phyloP scores from a whole-genome alignment of 352 stramenopile genomes.

The Elongisporangium prolatum region DNA sequence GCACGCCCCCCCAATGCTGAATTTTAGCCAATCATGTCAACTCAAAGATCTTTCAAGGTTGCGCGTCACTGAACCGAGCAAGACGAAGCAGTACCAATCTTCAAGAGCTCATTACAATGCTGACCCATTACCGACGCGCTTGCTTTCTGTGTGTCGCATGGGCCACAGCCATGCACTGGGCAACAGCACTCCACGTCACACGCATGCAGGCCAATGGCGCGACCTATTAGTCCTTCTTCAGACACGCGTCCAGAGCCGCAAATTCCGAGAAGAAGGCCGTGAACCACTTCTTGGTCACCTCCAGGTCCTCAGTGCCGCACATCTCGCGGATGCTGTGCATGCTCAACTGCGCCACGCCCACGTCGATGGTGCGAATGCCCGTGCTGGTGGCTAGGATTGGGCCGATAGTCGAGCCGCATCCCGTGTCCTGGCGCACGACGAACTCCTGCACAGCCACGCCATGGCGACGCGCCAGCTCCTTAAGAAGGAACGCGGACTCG shows the following conservation, averaged over 20 bases:
- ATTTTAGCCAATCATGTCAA: too few relatives aligned
- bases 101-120: too few relatives aligned
- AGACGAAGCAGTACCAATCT: too few relatives aligned
- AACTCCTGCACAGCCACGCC: constrained; percentile 93
- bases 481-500: constrained; percentile 90
- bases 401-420: constrained; percentile 96
- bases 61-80: too few relatives aligned
- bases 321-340: constrained; percentile 98
- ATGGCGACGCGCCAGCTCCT: constrained; percentile 86
- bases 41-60: too few relatives aligned
- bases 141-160: too few relatives aligned
- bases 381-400: constrained; percentile 93
- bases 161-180: too few relatives aligned
- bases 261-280: constrained; percentile 93
- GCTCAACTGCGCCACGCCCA: constrained; percentile 94
- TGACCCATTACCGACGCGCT: too few relatives aligned
- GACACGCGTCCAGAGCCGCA: constrained; percentile 79
- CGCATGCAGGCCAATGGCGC: neutral
- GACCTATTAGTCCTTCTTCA: constrained; percentile 59
- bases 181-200: too few relatives aligned
- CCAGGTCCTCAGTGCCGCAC: constrained; percentile 89
- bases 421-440: constrained; percentile 95
- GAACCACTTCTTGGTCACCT: constrained; percentile 86
- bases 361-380: constrained; percentile 96
- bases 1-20: too few relatives aligned